phyloP scores from a whole-genome alignment of 208 protist species.

The Crithidia acanthocephali region DNA sequence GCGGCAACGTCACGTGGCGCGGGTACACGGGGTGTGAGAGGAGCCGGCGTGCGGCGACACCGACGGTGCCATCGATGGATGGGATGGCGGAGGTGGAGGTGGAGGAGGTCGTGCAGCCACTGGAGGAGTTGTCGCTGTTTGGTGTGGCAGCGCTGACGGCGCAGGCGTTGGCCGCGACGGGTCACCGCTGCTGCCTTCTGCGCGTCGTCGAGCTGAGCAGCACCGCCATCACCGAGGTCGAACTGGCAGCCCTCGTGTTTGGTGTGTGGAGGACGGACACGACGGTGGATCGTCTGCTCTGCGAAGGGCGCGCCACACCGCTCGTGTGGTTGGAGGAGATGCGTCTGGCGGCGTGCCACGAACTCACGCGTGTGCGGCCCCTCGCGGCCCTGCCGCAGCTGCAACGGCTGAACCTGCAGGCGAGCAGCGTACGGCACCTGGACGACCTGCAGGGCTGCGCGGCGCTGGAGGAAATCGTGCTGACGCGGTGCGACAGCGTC shows the following conservation, averaged over 20 bases:
- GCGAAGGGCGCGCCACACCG: background rate
- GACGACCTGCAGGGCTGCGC: conserved; percentile 13
- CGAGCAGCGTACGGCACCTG: conserved; percentile 12
- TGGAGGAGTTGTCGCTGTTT: conserved; percentile 21
- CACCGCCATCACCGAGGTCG: conserved; percentile 18
- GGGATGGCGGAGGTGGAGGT: too few relatives aligned
- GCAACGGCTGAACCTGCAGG: conserved; percentile 20
- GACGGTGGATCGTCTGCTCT: background rate
- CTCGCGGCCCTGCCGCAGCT: conserved; percentile 28
- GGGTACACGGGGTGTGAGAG: too few relatives aligned
- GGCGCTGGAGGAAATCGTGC: conserved; percentile 25
- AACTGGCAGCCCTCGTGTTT: conserved; percentile 22
- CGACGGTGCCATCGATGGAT: background rate
- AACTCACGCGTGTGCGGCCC: conserved; percentile 11
- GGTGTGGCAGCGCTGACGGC: conserved; percentile 14
- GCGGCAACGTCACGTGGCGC: background rate
- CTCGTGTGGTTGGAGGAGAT: conserved; percentile 25
- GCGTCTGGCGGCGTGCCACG: conserved; percentile 27
- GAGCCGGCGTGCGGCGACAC: too few relatives aligned
- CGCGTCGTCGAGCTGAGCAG: conserved; percentile 29
- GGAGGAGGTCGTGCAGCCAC: background rate
- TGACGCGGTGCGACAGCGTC: conserved; percentile 23
- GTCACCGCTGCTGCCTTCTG: conserved; percentile 14
- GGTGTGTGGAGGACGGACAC: conserved; percentile 7
- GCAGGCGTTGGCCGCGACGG: conserved; percentile 7